Evolutionary conservation across 2,329 filamentous ascomycete species (phyloP).

Genomic region (Microdochium trichocladiopsis): DNA sequence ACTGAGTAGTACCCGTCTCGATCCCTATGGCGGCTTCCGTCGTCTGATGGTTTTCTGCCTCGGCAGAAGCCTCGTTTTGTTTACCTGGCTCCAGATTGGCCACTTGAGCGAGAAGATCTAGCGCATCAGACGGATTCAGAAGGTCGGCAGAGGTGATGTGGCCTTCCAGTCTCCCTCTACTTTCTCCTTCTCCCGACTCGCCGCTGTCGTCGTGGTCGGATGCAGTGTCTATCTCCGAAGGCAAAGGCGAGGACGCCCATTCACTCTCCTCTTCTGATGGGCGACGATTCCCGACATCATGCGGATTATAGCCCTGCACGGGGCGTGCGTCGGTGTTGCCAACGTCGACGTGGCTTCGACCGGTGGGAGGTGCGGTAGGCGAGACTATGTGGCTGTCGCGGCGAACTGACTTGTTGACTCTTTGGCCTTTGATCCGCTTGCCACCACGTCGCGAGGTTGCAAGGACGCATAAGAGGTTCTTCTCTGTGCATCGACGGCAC

Average conservation of each 20-base stretch:
- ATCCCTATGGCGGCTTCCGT: neutral
- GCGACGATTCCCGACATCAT: neutral
- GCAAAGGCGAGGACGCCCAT: neutral
- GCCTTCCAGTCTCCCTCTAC: slow-evolving; percentile 9
- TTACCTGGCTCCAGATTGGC: slow-evolving; percentile 23
- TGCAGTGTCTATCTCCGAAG: neutral
- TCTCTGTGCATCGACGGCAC: neutral
- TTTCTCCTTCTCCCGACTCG: neutral
- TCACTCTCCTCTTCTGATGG: neutral
- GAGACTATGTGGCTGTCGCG: neutral
- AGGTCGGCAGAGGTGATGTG: slow-evolving; percentile 31
- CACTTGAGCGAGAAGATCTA: slow-evolving; percentile 31
- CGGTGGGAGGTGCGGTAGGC: neutral
- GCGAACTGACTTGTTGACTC: neutral
- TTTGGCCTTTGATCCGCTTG: neutral
- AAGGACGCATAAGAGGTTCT: neutral
- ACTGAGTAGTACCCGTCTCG: slow-evolving; percentile 1
- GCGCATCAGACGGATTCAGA: slow-evolving; percentile 31
- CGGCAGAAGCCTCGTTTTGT: neutral
- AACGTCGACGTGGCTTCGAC: neutral
- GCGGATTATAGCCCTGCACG: neutral
- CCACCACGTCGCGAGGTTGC: neutral
- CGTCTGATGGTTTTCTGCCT: slow-evolving; percentile 3
- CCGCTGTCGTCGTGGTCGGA: neutral
- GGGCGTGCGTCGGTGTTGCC: neutral